Evolutionary conservation across 306 rosid species (phyloP).

Genomic region (Lablab purpureus): DNA sequence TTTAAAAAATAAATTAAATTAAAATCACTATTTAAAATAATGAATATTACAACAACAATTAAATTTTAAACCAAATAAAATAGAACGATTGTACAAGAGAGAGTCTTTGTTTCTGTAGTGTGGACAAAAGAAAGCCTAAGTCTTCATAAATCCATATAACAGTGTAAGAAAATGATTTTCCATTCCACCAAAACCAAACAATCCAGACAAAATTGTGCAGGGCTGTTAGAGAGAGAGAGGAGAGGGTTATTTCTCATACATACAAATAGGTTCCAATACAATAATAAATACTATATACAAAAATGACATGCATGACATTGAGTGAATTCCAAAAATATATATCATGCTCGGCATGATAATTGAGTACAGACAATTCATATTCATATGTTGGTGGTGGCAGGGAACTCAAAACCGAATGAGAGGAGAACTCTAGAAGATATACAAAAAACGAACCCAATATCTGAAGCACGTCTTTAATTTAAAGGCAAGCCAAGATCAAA

Average conservation of each 20-base stretch:
- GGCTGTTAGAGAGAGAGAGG: neutral
- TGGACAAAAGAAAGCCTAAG: too few species aligned
- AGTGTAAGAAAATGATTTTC: too few species aligned
- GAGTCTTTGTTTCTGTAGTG: too few species aligned
- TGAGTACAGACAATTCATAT: neutral
- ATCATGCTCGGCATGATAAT: conserved; percentile 3
- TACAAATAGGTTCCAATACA: conserved; percentile 30
- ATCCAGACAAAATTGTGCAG: neutral
- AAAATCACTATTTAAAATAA: too few species aligned
- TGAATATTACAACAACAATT: too few species aligned
- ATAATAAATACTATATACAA: conserved; percentile 52
- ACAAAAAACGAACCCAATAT: conserved; percentile 11
- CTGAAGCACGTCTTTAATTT: conserved; percentile 14
- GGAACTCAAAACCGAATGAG: conserved; percentile 34
- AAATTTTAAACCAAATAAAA: too few species aligned
- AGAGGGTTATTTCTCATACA: neutral
- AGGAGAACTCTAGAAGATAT: neutral
- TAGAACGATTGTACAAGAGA: too few species aligned
- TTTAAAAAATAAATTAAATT: too few species aligned
- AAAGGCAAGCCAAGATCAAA: neutral
- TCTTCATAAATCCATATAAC: too few species aligned
- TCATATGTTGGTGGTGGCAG: neutral
- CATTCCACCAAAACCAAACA: neutral
- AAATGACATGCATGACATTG: conserved; percentile 11
- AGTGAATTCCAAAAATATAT: neutral